These are phyloP conservation scores for Tetragonia tetragonoides DNA, from an alignment of 148 eudicot genomes.

Conservation along the genomic window DNA sequence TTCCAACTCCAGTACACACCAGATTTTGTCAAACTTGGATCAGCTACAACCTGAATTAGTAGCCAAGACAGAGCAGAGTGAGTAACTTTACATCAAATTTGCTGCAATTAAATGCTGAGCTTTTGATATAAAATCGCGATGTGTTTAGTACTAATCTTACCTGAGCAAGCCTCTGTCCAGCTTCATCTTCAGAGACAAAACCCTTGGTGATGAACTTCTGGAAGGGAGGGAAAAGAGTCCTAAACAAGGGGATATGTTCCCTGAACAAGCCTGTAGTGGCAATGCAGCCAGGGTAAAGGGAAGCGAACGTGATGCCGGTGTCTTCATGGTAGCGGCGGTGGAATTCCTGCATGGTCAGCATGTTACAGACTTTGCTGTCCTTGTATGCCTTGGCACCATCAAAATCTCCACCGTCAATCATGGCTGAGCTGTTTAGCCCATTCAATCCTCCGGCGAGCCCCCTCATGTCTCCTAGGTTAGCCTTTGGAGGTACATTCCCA, in stretches of 20 bases:
- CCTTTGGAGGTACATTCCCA: slow-evolving; percentile 94
- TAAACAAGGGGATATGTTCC: slow-evolving; percentile 75
- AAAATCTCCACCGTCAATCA: slow-evolving; percentile 87
- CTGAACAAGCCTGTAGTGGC: slow-evolving; percentile 87
- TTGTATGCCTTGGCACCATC: slow-evolving; percentile 96
- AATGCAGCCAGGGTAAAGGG: slow-evolving; percentile 90
- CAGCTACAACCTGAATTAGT: slow-evolving; percentile 51
- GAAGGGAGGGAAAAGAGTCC: slow-evolving; percentile 83
- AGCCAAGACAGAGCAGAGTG: background rate
- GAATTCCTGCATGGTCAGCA: slow-evolving; percentile 95
- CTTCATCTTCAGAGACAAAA: slow-evolving; percentile 78
- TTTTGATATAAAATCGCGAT: background rate
- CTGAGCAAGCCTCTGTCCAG: slow-evolving; percentile 89
- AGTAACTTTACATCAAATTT: background rate
- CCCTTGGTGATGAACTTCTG: slow-evolving; percentile 87
- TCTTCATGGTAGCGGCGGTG: slow-evolving; percentile 78
- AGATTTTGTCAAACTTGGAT: slow-evolving; percentile 68
- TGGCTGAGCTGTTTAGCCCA: slow-evolving; percentile 70
- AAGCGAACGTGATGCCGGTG: slow-evolving; percentile 70
- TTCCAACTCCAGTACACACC: slow-evolving; percentile 90
- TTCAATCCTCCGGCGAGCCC: slow-evolving; percentile 81
- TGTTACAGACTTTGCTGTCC: slow-evolving; percentile 93
- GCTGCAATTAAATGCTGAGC: background rate
- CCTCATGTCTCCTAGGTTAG: slow-evolving; percentile 81
- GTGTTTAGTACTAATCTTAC: slow-evolving; percentile 22